Evolutionary conservation across 2,329 filamentous ascomycete genomes (phyloP).

Genomic region (Elsinoe fawcettii): DNA sequence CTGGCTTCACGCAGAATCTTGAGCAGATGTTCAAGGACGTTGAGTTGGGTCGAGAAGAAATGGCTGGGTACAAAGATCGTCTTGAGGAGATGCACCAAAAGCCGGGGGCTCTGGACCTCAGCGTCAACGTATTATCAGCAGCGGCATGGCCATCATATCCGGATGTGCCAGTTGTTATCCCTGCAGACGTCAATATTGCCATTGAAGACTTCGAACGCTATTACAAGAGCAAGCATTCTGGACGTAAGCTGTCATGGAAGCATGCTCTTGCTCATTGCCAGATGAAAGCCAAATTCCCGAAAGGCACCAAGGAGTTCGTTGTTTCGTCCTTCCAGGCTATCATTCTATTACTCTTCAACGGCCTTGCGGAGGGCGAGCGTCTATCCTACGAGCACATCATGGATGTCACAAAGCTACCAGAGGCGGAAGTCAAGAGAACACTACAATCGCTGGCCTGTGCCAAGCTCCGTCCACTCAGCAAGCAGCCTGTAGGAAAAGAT

Average conservation of each 20-base stretch:
- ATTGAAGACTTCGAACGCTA: conserved; percentile 75
- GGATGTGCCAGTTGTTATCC: conserved; percentile 66
- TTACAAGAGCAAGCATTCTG: conserved; percentile 84
- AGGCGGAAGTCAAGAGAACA: conserved; percentile 75
- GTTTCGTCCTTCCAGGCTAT: conserved; percentile 90
- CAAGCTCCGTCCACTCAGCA: conserved; percentile 73
- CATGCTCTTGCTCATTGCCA: conserved; percentile 87
- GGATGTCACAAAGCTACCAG: conserved; percentile 63
- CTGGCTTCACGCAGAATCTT: conserved; percentile 89
- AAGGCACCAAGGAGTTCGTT: conserved; percentile 75
- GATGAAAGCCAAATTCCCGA: conserved; percentile 70
- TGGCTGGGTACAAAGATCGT: conserved; percentile 74
- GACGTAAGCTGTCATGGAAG: conserved; percentile 82
- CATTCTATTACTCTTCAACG: conserved; percentile 85
- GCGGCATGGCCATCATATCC: conserved; percentile 90
- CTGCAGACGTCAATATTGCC: conserved; percentile 64
- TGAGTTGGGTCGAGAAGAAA: conserved; percentile 85
- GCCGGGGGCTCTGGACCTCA: conserved; percentile 61
- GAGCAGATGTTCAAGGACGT: conserved; percentile 99
- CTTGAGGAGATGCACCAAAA: conserved; percentile 45
- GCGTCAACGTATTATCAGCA: conserved; percentile 83
- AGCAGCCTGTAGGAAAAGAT: conserved; percentile 73
- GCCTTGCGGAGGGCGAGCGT: conserved; percentile 52
- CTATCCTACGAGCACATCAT: conserved; percentile 71
- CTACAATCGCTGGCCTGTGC: conserved; percentile 92